Conservation (phyloP, 306 rosid species). For the Hylodesmum podocarpum region DNA sequence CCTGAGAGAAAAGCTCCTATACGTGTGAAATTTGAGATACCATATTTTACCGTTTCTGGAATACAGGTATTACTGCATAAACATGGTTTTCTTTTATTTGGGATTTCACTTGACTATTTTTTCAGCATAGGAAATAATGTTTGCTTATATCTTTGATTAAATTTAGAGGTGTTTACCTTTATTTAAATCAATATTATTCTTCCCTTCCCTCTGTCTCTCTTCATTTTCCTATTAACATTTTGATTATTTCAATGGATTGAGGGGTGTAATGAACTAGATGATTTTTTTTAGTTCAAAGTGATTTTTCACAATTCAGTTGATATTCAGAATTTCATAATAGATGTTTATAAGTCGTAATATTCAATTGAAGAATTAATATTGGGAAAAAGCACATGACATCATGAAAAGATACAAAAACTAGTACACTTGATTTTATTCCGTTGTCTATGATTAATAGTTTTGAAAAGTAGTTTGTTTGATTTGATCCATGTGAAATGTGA, state of each 20-base stretch:
- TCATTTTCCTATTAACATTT: background rate
- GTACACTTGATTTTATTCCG: background rate
- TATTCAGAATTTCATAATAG: background rate
- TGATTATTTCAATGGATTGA: background rate
- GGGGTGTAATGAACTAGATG: slow-evolving; percentile 10
- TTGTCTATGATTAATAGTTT: slow-evolving; percentile 5
- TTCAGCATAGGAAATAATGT: background rate
- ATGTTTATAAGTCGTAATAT: background rate
- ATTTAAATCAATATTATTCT: background rate
- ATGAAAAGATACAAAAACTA: background rate
- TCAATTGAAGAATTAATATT: background rate
- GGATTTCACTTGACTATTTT: slow-evolving; percentile 16
- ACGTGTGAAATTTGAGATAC: slow-evolving; percentile 91
- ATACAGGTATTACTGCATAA: slow-evolving; percentile 61
- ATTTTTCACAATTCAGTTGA: background rate
- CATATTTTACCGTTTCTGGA: slow-evolving; percentile 92
- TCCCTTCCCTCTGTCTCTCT: background rate
- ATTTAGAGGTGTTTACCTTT: background rate
- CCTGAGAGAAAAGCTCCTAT: slow-evolving; percentile 95
- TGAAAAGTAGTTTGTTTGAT: background rate
- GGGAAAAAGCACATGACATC: background rate
- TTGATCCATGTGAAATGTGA: background rate
- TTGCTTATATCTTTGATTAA: slow-evolving; percentile 11
- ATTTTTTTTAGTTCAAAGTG: slow-evolving; percentile 13
- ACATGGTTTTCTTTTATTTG: slow-evolving; percentile 13